Conservation (phyloP, 2,329 filamentous ascomycete genomes). For the Diaporthe velutina region DNA sequence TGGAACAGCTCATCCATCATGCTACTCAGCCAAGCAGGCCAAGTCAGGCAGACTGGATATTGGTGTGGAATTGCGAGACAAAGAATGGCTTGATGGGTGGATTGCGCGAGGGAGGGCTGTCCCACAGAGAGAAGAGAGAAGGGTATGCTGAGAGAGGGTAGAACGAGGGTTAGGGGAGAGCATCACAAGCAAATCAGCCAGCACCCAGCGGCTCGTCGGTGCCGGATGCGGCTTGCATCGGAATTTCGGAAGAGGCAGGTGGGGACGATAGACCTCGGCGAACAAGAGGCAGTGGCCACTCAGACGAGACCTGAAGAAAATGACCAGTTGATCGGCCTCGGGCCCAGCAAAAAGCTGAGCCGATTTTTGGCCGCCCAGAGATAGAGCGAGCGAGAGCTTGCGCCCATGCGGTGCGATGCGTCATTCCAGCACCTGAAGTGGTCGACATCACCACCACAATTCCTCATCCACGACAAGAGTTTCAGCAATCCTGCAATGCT, state of each 20-base stretch:
- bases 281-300: constrained; percentile 13
- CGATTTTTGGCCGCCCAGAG: constrained; percentile 11
- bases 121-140: background rate
- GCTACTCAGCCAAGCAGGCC: background rate
- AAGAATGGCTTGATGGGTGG: background rate
- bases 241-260: constrained; percentile 19
- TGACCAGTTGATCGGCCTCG: constrained; percentile 29
- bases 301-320: constrained; percentile 18
- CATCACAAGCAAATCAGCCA: constrained; percentile 11
- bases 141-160: background rate
- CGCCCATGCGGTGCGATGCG: constrained; percentile 13
- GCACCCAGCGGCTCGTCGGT: background rate
- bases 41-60: too few species aligned
- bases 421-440: constrained; percentile 24
- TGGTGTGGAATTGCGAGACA: constrained; percentile 1
- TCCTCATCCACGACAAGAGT: background rate
- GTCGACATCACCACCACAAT: constrained; percentile 2
- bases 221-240: constrained; percentile 30
- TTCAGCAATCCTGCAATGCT: background rate
- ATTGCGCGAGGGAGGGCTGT: background rate
- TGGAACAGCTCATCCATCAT: background rate
- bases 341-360: constrained; percentile 28
- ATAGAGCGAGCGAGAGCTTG: background rate
- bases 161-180: background rate
- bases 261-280: constrained; percentile 8